Evolutionary conservation across 345 rosid species (phyloP).

Genomic region (Acer saccharum): DNA sequence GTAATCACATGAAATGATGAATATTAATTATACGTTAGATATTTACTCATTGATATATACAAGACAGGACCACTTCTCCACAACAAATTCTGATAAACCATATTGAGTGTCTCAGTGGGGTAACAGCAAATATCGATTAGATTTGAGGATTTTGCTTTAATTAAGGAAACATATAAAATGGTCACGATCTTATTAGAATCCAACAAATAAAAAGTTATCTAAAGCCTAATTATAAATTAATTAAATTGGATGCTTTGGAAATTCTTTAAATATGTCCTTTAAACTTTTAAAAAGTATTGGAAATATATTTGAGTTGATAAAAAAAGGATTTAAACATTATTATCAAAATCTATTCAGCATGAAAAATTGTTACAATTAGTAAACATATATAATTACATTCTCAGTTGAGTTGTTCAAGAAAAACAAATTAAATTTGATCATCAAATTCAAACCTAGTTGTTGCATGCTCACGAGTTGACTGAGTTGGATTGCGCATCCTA

Average conservation of each 20-base stretch:
- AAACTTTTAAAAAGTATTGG: too few species aligned
- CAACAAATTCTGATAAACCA: not conserved
- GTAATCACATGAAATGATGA: not conserved
- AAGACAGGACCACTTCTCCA: slow-evolving; percentile 13
- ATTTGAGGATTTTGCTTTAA: not conserved
- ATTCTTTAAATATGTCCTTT: not conserved
- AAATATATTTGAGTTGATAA: too few species aligned
- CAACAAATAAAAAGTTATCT: not conserved
- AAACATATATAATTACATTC: too few species aligned
- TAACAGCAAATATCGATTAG: not conserved
- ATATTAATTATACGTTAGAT: not conserved
- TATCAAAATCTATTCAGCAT: not conserved
- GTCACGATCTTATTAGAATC: not conserved
- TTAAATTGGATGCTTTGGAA: too few species aligned
- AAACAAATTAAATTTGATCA: too few species aligned
- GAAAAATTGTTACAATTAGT: too few species aligned
- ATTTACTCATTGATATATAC: not conserved
- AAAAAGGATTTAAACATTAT: not conserved
- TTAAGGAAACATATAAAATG: not conserved
- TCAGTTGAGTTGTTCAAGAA: not conserved
- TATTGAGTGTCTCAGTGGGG: not conserved
- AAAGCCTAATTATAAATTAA: not conserved
- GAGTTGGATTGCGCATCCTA: too few species aligned
- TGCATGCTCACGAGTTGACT: not conserved
- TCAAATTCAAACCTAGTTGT: not conserved